Conservation (phyloP, 306 rosid species). For the Cucurbita pepo region DNA sequence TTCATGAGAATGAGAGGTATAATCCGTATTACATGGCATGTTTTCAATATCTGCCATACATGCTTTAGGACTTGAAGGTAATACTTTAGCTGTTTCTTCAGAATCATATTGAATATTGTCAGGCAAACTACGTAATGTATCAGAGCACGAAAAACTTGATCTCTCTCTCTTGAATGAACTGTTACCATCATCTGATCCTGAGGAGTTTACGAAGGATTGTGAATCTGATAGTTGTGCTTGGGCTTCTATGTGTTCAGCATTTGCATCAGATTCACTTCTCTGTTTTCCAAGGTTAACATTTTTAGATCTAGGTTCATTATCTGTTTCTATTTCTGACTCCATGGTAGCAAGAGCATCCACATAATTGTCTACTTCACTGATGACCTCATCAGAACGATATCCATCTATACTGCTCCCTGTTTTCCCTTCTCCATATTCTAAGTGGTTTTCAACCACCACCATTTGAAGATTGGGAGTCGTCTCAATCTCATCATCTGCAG, state of each 20-base stretch:
- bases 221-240: constrained; percentile 47
- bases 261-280: constrained; percentile 29
- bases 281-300: constrained; percentile 15
- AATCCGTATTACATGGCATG: constrained; percentile 17
- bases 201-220: constrained; percentile 49
- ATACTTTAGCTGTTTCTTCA: constrained; percentile 17
- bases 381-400: constrained; percentile 49
- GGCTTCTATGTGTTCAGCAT: constrained; percentile 29
- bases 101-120: constrained; percentile 34
- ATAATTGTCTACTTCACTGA: constrained; percentile 76
- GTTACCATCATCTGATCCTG: constrained; percentile 44
- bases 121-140: constrained; percentile 23
- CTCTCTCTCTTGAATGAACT: constrained; percentile 33
- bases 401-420: constrained; percentile 29
- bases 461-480: constrained; percentile 19
- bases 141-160: constrained; percentile 36
- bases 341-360: constrained; percentile 66
- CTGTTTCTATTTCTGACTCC: constrained; percentile 59
- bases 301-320: constrained; percentile 39
- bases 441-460: constrained; percentile 20
- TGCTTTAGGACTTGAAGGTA: constrained; percentile 15
- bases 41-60: constrained; percentile 25
- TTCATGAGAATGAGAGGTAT: constrained; percentile 17
- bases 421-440: constrained; percentile 29
- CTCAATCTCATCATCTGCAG: constrained; percentile 19